Evolutionary conservation across 2,329 filamentous ascomycete species (phyloP), one percentile per base, ranked within the genome.

Genomic region (Dactylellina cionopaga): DNA sequence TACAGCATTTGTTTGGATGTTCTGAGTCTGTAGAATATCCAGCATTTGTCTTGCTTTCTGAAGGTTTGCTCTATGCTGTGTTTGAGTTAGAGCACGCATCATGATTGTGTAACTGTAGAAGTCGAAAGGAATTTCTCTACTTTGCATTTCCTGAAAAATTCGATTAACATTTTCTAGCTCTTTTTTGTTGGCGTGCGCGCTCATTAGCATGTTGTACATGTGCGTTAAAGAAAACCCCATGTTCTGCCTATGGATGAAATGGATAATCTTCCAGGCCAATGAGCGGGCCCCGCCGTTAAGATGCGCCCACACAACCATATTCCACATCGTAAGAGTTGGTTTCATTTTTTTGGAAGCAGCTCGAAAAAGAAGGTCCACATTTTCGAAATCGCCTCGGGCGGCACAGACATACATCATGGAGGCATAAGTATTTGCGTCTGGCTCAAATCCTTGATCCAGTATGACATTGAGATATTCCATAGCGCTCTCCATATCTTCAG

Each of bases 371-470:
- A 91, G 78, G 0, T 81, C 78, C 1, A 82, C 78, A n/a, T 84
- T 78, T 69, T 87, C 85, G 11, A 93, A 80, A 78, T 97, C 92
- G 19, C 93, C 92, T 75, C 87, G 85, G 11, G 83, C 84, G 13
- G 89, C 88, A 54, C 87, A 87, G 76, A 96, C 83, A 22, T 87
- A 85, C 86, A 96, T 90, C 74, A 96, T 81, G 3, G 89, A 90
- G 2, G 86, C 87, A 76, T 92, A 92, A 0, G 89, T 90, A 76
- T 86, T 84, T 0, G 81, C 77, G 78, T 91, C 86, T 0, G 90
- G 89, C 19, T 80, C 77, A 2, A 87, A 29, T 71, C 81, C 77
- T 73, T 79, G 76, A 75, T 83, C 74, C 2, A 85, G 68, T 78
- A 95, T 84, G 7, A 84, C 80, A 15, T 88, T 83, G 76, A 96